phyloP scores from a whole-genome alignment of 1,139 yeast genomes.

The Taphrina wiesneri region DNA sequence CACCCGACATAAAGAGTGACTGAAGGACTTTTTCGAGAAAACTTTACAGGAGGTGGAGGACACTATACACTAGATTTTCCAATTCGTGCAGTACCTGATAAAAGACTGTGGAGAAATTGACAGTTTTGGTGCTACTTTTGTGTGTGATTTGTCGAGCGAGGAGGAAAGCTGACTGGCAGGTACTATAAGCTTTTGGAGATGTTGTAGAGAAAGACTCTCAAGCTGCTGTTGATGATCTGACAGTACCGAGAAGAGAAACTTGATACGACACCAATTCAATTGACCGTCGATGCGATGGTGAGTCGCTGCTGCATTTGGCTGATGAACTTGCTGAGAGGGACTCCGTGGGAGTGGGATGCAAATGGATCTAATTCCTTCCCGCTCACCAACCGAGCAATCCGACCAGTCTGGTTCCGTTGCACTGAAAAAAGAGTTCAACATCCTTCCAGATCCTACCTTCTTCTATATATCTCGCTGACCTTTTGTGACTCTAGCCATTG shows the following conservation, averaged over 20 bases:
- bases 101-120: not conserved
- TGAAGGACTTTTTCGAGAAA: not conserved
- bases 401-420: not conserved
- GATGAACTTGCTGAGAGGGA: too few species aligned
- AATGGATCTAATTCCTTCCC: not conserved
- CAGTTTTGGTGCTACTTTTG: not conserved
- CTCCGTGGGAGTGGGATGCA: too few species aligned
- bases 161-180: not conserved
- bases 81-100: not conserved
- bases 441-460: not conserved
- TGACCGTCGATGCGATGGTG: too few species aligned
- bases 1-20: conserved; percentile 19
- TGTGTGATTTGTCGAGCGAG: not conserved
- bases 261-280: too few species aligned
- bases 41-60: not conserved
- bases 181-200: too few species aligned
- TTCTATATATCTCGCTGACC: conserved; percentile 13
- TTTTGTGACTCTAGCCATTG: conserved; percentile 24
- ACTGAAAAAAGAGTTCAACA: not conserved
- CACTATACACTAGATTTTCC: not conserved
- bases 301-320: too few species aligned
- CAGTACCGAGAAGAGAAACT: too few species aligned
- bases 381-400: not conserved
- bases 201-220: too few species aligned
- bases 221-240: too few species aligned